These are phyloP conservation scores for Trichosporon asahii DNA, from an alignment of 1,284 basidiomycete genomes.

Conservation along the genomic window DNA sequence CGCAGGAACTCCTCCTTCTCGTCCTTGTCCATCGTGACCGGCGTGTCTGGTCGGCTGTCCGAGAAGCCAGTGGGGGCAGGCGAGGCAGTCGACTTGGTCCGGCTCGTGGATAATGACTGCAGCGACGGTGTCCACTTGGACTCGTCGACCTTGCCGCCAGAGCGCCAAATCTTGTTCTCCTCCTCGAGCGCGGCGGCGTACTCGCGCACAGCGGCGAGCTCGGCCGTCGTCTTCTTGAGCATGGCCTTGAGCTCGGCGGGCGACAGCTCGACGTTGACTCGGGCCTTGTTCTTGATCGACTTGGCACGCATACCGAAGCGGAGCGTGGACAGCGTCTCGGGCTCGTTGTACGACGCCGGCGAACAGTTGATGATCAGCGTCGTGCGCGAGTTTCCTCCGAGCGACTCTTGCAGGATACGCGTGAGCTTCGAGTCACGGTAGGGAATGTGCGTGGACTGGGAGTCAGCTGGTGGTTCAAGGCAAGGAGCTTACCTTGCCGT, in stretches of 20 bases:
- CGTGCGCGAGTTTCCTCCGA: slow-evolving; percentile 97
- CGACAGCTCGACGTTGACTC: slow-evolving; percentile 96
- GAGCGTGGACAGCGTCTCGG: slow-evolving; percentile 94
- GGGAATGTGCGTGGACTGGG: slow-evolving; percentile 89
- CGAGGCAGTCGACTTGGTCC: slow-evolving; percentile 39
- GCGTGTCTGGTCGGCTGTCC: slow-evolving; percentile 45
- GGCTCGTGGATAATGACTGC: slow-evolving; percentile 1
- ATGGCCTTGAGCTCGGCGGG: slow-evolving; percentile 92
- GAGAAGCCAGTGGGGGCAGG: slow-evolving; percentile 64
- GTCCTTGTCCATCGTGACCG: slow-evolving; percentile 82
- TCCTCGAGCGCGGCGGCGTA: slow-evolving; percentile 87
- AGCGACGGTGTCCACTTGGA: slow-evolving; percentile 68
- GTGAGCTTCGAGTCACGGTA: slow-evolving; percentile 99
- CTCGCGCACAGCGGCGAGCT: slow-evolving; percentile 77
- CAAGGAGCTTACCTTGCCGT: slow-evolving; percentile 69
- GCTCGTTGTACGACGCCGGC: slow-evolving; percentile 92
- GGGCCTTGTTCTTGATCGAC: slow-evolving; percentile 98
- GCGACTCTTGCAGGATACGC: slow-evolving; percentile 97
- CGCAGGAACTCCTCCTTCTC: slow-evolving; percentile 96
- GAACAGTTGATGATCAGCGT: slow-evolving; percentile 99
- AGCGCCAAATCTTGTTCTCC: slow-evolving; percentile 86
- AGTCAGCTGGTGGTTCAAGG: background rate
- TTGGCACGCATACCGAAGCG: slow-evolving; percentile 99
- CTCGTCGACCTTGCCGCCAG: slow-evolving; percentile 81
- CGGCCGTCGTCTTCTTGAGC: slow-evolving; percentile 82